Base-by-base conservation (phyloP, 495 filamentous ascomycete species). In the Neurospora sp. region DNA sequence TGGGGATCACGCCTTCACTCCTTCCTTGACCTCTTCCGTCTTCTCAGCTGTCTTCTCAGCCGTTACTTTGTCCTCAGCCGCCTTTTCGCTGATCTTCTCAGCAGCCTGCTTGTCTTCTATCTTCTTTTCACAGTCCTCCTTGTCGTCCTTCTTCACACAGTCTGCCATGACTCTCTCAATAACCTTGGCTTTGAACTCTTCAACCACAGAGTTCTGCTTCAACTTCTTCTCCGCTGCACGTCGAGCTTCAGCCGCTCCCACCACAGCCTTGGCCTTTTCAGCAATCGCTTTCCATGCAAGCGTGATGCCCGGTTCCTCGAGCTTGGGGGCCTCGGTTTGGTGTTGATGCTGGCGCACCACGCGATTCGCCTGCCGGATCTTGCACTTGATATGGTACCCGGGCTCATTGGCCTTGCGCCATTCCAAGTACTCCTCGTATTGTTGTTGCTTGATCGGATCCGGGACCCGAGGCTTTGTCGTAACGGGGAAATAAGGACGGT, bases 341-440 rank as follows among this genome's bases (percentile, higher is more conserved):
- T 74, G 71, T 10, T 77, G 76, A 42, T 73, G 74, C 73, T 82
- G 80, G 11, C 82, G 76, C 35, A 81, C 75, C 1, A 79, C 74
- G 31, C 83, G 81, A 12, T 81, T 75, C 0, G 82, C 82, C 71
- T 85, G 83, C 5, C 83, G 80, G 69, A 81, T 78, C 74, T 80
- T 82, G 80, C 83, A 84, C 40, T 75, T 74, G 41, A 77, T 71
- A 38, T 84, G 82, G 65, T 83, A 85, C 0, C 74, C 73, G 5
- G 79, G 80, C 70, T 85, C 81, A 5, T 78, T 81, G 10, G 78
- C 78, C 41, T 84, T 83, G 65, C 77, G 79, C 71, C 76, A 76
- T 74, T 85, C 83, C 20, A 85, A 76, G 53, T 82, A 85, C 18
- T 76, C 74, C 74, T 85, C 83, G 72, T 84, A 85, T 41, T 76